phyloP scores from a whole-genome alignment of 2,329 filamentous ascomycete genomes.

The Fusarium multiceps region DNA sequence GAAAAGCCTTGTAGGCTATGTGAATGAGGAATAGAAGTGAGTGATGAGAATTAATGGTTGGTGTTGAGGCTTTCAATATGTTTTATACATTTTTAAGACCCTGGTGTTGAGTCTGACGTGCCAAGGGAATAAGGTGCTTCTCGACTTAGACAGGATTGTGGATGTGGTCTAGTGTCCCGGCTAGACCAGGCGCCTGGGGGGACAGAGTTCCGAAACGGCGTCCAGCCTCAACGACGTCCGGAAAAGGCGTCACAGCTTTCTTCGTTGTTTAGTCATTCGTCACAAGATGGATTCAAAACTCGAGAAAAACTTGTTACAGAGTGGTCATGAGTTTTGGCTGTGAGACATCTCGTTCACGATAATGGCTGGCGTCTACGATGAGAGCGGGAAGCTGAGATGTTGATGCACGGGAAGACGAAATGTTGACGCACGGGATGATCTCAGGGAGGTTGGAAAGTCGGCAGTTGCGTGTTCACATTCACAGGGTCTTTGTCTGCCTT shows the following conservation, averaged over 20 bases:
- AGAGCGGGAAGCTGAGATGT: neutral
- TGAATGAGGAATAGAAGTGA: neutral
- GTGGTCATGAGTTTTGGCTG: conserved; percentile 1
- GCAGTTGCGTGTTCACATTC: no score
- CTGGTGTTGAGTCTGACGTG: neutral
- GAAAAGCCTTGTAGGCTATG: neutral
- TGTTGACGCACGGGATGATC: neutral
- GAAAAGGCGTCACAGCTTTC: no score
- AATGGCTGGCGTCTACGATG: neutral
- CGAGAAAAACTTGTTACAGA: neutral
- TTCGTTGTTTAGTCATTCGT: no score
- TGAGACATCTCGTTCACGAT: conserved; percentile 1
- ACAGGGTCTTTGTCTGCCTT: neutral
- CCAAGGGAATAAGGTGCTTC: conserved; percentile 17
- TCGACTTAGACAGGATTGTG: conserved; percentile 33
- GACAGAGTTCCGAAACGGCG: conserved; percentile 8
- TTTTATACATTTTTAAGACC: conserved; percentile 26
- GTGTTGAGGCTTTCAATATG: neutral
- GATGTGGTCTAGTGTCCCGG: conserved; percentile 20
- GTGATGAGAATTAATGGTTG: neutral
- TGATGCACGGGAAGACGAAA: neutral
- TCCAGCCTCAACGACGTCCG: neutral
- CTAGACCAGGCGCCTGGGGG: conserved; percentile 14
- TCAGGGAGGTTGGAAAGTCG: neutral
- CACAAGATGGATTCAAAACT: no score